These are phyloP conservation scores for Adiantum capillusveneris DNA, from an alignment of 75 land plant species.

Conservation along the genomic window DNA sequence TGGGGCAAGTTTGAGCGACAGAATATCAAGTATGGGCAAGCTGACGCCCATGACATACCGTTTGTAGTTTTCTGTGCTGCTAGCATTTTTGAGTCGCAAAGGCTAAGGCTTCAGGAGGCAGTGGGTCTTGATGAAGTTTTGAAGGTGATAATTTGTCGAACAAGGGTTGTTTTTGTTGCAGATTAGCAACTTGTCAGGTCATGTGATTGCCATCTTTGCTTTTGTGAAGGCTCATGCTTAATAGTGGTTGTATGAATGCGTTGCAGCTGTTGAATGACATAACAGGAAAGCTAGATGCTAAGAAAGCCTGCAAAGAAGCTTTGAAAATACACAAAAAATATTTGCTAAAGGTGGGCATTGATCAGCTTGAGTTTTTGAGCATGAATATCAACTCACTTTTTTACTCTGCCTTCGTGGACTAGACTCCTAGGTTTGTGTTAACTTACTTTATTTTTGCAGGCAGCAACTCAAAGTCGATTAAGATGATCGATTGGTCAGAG, in stretches of 20 bases:
- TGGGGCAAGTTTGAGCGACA: constrained; percentile 66
- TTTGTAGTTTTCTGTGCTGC: constrained; percentile 70
- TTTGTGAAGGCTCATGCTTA: too few relatives aligned
- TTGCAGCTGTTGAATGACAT: constrained; percentile 61
- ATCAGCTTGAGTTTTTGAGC: too few relatives aligned
- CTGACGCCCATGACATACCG: constrained; percentile 27
- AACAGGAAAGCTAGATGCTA: constrained; percentile 72
- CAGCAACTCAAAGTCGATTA: too few relatives aligned
- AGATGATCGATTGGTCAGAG: too few relatives aligned
- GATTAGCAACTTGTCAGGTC: too few relatives aligned
- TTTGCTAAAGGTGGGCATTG: constrained; percentile 53
- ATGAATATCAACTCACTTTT: too few relatives aligned
- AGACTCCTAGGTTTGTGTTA: too few relatives aligned
- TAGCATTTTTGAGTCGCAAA: constrained; percentile 58
- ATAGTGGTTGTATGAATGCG: background rate
- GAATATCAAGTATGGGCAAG: constrained; percentile 40
- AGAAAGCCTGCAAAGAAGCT: constrained; percentile 62
- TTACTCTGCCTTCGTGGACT: too few relatives aligned
- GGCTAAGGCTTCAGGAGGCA: constrained; percentile 53
- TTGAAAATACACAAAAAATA: constrained; percentile 71
- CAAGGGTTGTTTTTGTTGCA: background rate
- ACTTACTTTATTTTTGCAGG: too few relatives aligned
- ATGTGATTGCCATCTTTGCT: too few relatives aligned
- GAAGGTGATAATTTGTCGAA: constrained; percentile 28
- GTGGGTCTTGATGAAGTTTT: constrained; percentile 82